A percentile compares a stretch with the other conserved stretches of the same genome.
Evolutionary conservation across 1,284 basidiomycete species (phyloP).

Genomic region (Meira nashicola): DNA sequence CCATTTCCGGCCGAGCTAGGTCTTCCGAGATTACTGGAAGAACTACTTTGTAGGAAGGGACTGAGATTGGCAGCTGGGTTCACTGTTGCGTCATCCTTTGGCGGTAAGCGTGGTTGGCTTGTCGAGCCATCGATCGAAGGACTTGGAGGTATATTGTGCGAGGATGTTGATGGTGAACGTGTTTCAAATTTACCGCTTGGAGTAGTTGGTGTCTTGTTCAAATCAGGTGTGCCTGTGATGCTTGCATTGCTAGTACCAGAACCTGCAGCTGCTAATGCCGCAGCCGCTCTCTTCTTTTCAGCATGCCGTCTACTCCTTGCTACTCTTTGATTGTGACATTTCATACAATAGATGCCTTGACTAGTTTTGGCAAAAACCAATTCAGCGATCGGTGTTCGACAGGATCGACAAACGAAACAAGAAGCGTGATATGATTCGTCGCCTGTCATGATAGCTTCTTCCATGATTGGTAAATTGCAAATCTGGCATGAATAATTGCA

Average conservation of each 20-base stretch:
- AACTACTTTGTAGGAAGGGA: neutral
- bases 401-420: slow-evolving; percentile 96
- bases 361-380: slow-evolving; percentile 97
- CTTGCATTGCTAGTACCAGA: too few relatives aligned
- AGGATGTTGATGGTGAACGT: neutral
- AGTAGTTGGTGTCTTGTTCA: neutral
- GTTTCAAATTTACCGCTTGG: neutral
- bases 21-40: too few relatives aligned
- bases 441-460: slow-evolving; percentile 82
- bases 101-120: too few relatives aligned
- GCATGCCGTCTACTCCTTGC: slow-evolving; percentile 82
- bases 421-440: slow-evolving; percentile 98
- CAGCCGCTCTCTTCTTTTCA: slow-evolving; percentile 59
- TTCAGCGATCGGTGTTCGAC: slow-evolving; percentile 89
- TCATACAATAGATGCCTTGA: slow-evolving; percentile 97
- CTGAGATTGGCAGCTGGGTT: neutral
- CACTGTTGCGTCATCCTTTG: too few relatives aligned
- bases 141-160: too few relatives aligned
- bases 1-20: neutral
- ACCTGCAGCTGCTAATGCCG: too few relatives aligned
- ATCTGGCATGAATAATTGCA: slow-evolving; percentile 74
- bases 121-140: too few relatives aligned
- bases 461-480: slow-evolving; percentile 28
- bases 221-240: too few relatives aligned
- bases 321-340: slow-evolving; percentile 93